These are phyloP conservation scores for Fraxinus platypoda DNA, from an alignment of 305 asterid species.

Conservation along the genomic window DNA sequence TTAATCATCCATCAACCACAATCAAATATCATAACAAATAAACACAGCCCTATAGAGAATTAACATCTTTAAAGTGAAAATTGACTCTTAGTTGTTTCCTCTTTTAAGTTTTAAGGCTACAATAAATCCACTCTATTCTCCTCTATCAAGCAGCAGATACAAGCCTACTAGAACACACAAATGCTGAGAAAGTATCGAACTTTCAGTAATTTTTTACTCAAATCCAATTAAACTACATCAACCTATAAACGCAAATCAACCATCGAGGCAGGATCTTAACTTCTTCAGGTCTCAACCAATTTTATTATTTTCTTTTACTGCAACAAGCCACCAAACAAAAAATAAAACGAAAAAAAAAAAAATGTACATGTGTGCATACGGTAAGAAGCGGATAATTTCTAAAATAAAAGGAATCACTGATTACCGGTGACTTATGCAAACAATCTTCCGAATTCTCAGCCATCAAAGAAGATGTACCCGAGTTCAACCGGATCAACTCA, in stretches of 20 bases:
- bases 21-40: neutral
- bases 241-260: neutral
- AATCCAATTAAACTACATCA: neutral
- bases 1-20: slow-evolving; percentile 12
- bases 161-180: neutral
- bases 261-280: neutral
- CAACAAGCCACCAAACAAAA: neutral
- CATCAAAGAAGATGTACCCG: slow-evolving; percentile 45
- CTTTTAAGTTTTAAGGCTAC: neutral
- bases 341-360: neutral
- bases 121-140: neutral
- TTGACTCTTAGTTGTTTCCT: neutral
- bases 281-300: neutral
- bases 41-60: neutral
- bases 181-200: neutral
- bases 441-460: slow-evolving; percentile 36
- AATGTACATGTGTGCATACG: neutral
- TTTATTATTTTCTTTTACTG: neutral
- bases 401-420: neutral
- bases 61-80: neutral
- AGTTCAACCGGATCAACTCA: slow-evolving; percentile 43
- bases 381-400: neutral
- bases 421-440: slow-evolving; percentile 35
- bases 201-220: neutral
- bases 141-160: slow-evolving; percentile 1